Evolutionary conservation across 352 stramenopile species (phyloP).

Genomic region (Globisporangium canariense): DNA sequence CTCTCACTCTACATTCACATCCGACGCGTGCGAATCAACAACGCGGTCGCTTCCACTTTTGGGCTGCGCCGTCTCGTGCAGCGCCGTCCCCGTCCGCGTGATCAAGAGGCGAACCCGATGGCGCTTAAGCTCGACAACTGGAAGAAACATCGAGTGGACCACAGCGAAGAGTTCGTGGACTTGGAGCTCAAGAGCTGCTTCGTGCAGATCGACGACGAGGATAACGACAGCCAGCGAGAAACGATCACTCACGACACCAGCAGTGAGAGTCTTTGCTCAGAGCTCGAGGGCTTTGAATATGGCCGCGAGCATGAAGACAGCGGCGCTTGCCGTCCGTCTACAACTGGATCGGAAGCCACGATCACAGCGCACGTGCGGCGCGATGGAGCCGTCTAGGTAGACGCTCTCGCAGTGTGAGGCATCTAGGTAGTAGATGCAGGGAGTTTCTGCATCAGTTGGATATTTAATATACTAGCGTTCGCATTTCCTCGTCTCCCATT

Average conservation of each 20-base stretch:
- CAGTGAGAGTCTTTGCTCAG: background rate
- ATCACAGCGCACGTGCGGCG: background rate
- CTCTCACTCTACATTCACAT: constrained; percentile 14
- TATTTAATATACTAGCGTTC: too few species aligned
- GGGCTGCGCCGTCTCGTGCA: constrained; percentile 3
- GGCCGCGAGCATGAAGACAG: background rate
- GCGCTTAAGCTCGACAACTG: constrained; percentile 34
- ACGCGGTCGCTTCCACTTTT: background rate
- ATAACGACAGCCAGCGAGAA: constrained; percentile 5
- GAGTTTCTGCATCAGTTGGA: too few species aligned
- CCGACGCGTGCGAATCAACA: constrained; percentile 1
- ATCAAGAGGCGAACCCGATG: constrained; percentile 9
- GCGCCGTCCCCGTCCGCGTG: background rate
- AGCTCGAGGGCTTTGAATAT: constrained; percentile 10
- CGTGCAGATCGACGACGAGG: constrained; percentile 17
- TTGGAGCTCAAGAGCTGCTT: constrained; percentile 30
- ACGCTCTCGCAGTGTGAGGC: too few species aligned
- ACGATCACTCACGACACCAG: background rate
- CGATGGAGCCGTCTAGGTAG: background rate
- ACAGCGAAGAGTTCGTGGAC: constrained; percentile 14
- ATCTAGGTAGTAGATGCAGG: too few species aligned
- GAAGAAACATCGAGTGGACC: constrained; percentile 21
- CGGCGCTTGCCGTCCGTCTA: too few species aligned
- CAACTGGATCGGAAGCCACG: background rate
- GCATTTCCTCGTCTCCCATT: too few species aligned